Evolutionary conservation across 2,329 filamentous ascomycete species (phyloP), one percentile per base, ranked within the genome.

Genomic region (Samsoniella hepiali): DNA sequence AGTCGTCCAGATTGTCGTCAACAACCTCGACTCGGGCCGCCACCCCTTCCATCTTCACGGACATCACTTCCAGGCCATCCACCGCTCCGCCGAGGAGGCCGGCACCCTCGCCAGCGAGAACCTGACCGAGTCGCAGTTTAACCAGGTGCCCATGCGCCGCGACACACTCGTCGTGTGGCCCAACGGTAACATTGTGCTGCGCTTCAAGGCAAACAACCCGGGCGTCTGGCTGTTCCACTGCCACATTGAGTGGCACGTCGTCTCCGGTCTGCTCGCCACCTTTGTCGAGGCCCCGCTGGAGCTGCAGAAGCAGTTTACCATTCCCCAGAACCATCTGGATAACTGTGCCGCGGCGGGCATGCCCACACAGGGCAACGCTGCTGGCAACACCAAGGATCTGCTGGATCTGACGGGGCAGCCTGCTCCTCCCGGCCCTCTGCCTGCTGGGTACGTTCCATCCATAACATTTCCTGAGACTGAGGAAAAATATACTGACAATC

Each of bases 31-130:
- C 68, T 72, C 81, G 65, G 78, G 91, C 49, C 87, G 86, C 9
- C 90, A 93, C 69, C 91, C 86, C 5, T 93, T 93, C 78, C 90
- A 91, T 69, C 73, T 96, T 1, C 93, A 95, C 76, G 90, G 90
- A 0, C 89, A 92, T 73, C 79, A 84, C 67, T 92, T 93, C 76
- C 90, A 91, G 74, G 79, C 88, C 4, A 72, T 91, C 42, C 79
- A 83, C 66, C 86, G 89, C 32, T 84, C 83, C 1, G 76, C 73
- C 0, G 85, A 88, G 38, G 81, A 87, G 0, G 82, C 77, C 0
- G 86, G 87, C 6, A 77, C 79, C 1, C 88, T 85, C 67, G 79
- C 81, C 3, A 76, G 79, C 31, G 72, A 79, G 0, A 78, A 78
- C 47, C 69, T 78, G 22, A 77, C 78, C 11, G 74, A 80, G 29